Evolutionary conservation across 495 filamentous ascomycete species (phyloP).

Genomic region (Mytilinidion resinicola): DNA sequence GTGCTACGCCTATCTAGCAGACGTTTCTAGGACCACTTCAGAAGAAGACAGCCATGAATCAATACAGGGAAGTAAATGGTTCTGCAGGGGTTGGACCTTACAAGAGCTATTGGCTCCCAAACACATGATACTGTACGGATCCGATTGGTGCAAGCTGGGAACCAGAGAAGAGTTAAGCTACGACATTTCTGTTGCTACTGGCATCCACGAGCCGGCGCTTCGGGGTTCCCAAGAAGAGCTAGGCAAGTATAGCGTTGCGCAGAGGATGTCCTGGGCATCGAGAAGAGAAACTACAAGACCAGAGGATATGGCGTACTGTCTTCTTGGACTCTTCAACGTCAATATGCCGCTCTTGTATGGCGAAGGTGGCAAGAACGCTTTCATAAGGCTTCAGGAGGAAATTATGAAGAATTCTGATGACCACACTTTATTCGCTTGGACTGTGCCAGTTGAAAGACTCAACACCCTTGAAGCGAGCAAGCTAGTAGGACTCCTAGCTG

Average conservation of each 20-base stretch:
- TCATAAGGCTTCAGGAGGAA: not conserved
- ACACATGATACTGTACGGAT: no score
- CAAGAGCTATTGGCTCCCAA: no score
- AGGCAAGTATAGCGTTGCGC: not conserved
- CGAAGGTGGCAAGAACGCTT: slow-evolving; percentile 1
- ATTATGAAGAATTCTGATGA: not conserved
- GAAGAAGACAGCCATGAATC: not conserved
- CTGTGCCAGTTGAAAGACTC: not conserved
- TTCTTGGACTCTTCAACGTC: slow-evolving; percentile 4
- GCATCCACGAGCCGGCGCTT: no score
- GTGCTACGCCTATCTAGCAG: slow-evolving; percentile 7
- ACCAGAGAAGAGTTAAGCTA: slow-evolving; percentile 12
- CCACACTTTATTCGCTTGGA: slow-evolving; percentile 1
- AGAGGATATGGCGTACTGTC: slow-evolving; percentile 10
- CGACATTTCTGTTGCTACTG: not conserved
- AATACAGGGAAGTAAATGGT: not conserved
- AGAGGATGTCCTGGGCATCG: slow-evolving; percentile 6
- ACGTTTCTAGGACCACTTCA: not conserved
- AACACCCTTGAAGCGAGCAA: no score
- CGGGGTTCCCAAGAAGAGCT: no score
- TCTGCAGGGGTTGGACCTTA: slow-evolving; percentile 9
- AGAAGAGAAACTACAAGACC: not conserved
- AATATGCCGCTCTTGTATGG: slow-evolving; percentile 3
- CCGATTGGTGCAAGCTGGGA: no score
- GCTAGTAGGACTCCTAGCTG: no score